Conservation (phyloP, 306 rosid genomes). For the Rosa persica region DNA sequence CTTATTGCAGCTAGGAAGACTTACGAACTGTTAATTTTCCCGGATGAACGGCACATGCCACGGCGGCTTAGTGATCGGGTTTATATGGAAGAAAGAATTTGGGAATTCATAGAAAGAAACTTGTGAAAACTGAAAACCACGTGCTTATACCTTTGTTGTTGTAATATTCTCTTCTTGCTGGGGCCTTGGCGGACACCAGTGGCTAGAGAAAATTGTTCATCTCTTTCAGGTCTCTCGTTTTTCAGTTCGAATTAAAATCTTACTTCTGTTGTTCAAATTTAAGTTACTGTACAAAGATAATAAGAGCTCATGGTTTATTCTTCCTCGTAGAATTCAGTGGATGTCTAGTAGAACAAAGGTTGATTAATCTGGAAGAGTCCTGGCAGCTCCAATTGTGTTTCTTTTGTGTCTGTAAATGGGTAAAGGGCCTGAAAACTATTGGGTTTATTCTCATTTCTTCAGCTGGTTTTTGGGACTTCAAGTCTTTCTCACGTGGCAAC, state of each 20-base stretch:
- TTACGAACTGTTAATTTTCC: slow-evolving; percentile 82
- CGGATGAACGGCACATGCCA: slow-evolving; percentile 96
- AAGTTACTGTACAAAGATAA: not conserved
- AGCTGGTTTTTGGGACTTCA: no score
- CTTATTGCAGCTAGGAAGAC: slow-evolving; percentile 79
- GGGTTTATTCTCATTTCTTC: no score
- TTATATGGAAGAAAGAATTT: slow-evolving; percentile 93
- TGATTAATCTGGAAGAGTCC: not conserved
- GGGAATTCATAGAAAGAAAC: slow-evolving; percentile 82
- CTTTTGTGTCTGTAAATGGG: no score
- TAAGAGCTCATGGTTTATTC: not conserved
- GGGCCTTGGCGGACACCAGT: not conserved
- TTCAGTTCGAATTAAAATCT: not conserved
- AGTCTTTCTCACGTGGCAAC: not conserved
- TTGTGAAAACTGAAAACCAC: slow-evolving; percentile 52
- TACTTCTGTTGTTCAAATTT: not conserved
- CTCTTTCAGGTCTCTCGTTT: not conserved
- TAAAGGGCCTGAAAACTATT: no score
- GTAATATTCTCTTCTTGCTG: not conserved
- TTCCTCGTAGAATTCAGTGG: not conserved
- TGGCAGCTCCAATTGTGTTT: no score
- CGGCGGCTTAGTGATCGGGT: slow-evolving; percentile 70
- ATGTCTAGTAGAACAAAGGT: not conserved
- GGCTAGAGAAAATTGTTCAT: not conserved
- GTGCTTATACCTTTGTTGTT: slow-evolving; percentile 30